Evolutionary conservation across 805 yeast species (phyloP), one percentile per base, ranked within the genome.

Genomic region (Lipomyces starkeyi): DNA sequence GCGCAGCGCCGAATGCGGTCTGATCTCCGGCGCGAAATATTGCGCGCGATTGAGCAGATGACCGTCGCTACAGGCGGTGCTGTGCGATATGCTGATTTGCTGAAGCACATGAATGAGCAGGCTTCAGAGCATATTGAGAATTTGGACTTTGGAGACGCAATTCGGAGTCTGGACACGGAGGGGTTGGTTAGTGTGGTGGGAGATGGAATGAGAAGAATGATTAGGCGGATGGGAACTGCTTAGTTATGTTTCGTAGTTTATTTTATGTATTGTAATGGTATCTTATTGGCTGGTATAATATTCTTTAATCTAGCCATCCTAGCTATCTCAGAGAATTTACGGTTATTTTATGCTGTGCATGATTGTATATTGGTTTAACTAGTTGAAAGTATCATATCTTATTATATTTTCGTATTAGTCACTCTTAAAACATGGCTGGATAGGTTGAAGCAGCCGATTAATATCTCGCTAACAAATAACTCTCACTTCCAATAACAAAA

Each of bases 1-100:
- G 91, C 94, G 2, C 97, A 93, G 78, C 84, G 97, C 78, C 85
- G 87, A 74, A 78, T 88, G 77, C 89, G 87, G 73, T 91, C 89
- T 71, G 97, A 91, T 76, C 81, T 91, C 71, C 83, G 86, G 14
- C 85, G 87, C 67, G 91, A 86, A 70, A 81, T 93, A 3, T 73
- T 88, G 69, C 79, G 80, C 34, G 79, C 87, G 53, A 78, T 92
- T 14, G 87, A 85, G 20, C 25, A 58, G 22, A 7, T 63, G 61
- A 61, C 65, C 13, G 57, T 60, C 6, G 55, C 34, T 13, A 25
- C 37, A 25, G 82, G 84, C 27, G 84, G 81, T 37, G 79, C 85
- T 14, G 84, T 91, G 58, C 76, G 87, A 29, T 89, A 87, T 74
- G 83, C 83, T 61, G 90, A 86, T 20, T 80, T 93, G 72, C 80